These are phyloP conservation scores for Fragilariopsis cylindrus DNA, from an alignment of 108 stramenopile species.

Conservation along the genomic window DNA sequence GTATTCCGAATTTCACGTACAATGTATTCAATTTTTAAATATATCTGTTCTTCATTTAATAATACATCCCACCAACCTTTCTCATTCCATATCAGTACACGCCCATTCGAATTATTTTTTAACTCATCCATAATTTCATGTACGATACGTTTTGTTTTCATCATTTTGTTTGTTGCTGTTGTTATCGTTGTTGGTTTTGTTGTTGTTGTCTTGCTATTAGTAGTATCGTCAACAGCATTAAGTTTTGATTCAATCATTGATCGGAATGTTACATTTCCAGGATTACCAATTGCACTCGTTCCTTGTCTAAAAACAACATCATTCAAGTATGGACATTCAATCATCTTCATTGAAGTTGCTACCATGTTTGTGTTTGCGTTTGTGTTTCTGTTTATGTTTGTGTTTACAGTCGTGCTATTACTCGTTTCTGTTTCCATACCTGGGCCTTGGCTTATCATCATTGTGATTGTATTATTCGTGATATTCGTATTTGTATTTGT, in stretches of 20 bases:
- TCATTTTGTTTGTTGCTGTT: background rate
- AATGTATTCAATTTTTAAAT: background rate
- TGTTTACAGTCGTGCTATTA: background rate
- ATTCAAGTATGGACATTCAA: background rate
- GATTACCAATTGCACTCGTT: background rate
- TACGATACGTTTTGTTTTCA: background rate
- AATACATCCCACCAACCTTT: background rate
- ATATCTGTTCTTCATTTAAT: background rate
- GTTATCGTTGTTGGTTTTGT: no score
- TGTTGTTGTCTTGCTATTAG: background rate
- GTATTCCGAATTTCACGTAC: background rate
- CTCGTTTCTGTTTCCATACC: background rate
- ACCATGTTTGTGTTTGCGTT: background rate
- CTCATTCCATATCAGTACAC: constrained; percentile 3
- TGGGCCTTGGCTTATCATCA: no score
- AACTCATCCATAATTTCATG: background rate
- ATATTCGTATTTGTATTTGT: no score
- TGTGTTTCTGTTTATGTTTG: no score
- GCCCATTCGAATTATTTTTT: background rate
- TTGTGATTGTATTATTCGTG: no score
- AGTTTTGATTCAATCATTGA: constrained; percentile 1
- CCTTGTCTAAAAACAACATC: constrained; percentile 12
- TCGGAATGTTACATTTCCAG: background rate
- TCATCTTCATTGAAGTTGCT: background rate
- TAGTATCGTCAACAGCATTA: background rate